Conservation (phyloP, 2,329 filamentous ascomycete genomes). For the Fusarium sterilihyphosum region DNA sequence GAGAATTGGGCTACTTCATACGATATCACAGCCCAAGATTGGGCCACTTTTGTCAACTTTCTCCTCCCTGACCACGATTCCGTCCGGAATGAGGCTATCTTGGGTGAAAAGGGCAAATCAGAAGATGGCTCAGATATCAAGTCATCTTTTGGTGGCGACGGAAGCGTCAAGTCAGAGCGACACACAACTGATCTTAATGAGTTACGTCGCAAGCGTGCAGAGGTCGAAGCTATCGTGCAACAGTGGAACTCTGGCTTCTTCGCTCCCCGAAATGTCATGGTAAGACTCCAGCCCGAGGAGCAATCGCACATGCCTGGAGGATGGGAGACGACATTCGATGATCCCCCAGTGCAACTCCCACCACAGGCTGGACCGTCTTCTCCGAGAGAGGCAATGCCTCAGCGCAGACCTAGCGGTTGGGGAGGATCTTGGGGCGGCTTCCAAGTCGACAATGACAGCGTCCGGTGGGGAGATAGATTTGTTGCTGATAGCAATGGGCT, state of each 20-base stretch:
- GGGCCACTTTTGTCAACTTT: slow-evolving; percentile 68
- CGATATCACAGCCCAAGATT: slow-evolving; percentile 63
- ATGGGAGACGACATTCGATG: slow-evolving; percentile 40
- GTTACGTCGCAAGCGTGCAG: slow-evolving; percentile 39
- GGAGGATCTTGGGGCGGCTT: slow-evolving; percentile 46
- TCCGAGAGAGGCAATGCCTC: slow-evolving; percentile 16
- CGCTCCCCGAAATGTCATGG: slow-evolving; percentile 57
- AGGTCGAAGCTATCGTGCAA: slow-evolving; percentile 54
- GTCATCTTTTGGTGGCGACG: slow-evolving; percentile 11
- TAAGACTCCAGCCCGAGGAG: slow-evolving; percentile 47
- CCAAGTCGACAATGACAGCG: slow-evolving; percentile 54
- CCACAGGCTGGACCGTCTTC: slow-evolving; percentile 14
- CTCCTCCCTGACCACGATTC: slow-evolving; percentile 61
- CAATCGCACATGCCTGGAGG: slow-evolving; percentile 41
- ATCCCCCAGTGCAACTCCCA: slow-evolving; percentile 6
- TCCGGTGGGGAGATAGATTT: slow-evolving; percentile 55
- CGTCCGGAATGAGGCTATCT: slow-evolving; percentile 56
- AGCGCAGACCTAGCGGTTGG: slow-evolving; percentile 22
- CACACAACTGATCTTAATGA: slow-evolving; percentile 30
- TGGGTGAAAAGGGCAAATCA: slow-evolving; percentile 59
- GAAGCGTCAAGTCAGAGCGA: slow-evolving; percentile 6
- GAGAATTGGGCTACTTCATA: slow-evolving; percentile 49
- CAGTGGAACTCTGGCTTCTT: slow-evolving; percentile 71
- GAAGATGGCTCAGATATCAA: slow-evolving; percentile 49
- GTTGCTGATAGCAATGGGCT: slow-evolving; percentile 58